Evolutionary conservation across 116 monocot species (phyloP), one percentile per base, ranked within the genome.

Genomic region (Zostera marina): DNA sequence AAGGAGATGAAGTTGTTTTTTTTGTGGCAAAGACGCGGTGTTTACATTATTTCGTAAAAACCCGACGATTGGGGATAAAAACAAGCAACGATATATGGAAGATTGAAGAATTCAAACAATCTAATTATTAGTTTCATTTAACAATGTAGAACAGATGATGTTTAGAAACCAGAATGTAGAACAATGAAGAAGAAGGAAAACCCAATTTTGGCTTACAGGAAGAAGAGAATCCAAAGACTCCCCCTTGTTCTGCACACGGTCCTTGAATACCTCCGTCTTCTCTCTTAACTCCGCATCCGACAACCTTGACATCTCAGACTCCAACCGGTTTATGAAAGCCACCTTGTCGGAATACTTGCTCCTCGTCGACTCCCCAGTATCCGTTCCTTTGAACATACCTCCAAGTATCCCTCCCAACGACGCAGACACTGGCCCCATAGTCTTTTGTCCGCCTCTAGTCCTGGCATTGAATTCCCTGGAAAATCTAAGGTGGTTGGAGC

Each of bases 221-320:
- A 98, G 67, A 61, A 98, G 76, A 49, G 84, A 83, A 71, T 98
- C 91, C 52, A 90, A 66, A 0, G 98, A 66, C 60, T 86, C 91
- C 17, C 74, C 77, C 44, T 72, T 67, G 25, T 70, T 72, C 67
- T 60, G 58, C 6, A 82, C 86, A 22, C 91, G 75, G 65, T 82
- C 83, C 76, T 78, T 75, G 65, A 98, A 59, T 20, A 57, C 60
- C 49, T 73, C 43, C 3, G 98, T 98, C 70, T 65, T 71, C 59
- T 76, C 83, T 59, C 86, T 76, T 57, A 98, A 74, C 62, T 81
- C 80, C n/a, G 68, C 64, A 71, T 98, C 90, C 13, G 90, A 76
- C n/a, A 98, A 54, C 42, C 61, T 43, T 19, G 58, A 63, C 56
- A 90, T 77, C 55, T 90, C 78, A 32, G 81, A 69, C 72, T 98